phyloP scores from a whole-genome alignment of 148 eudicot species.

The Vaccinium myrtillus region DNA sequence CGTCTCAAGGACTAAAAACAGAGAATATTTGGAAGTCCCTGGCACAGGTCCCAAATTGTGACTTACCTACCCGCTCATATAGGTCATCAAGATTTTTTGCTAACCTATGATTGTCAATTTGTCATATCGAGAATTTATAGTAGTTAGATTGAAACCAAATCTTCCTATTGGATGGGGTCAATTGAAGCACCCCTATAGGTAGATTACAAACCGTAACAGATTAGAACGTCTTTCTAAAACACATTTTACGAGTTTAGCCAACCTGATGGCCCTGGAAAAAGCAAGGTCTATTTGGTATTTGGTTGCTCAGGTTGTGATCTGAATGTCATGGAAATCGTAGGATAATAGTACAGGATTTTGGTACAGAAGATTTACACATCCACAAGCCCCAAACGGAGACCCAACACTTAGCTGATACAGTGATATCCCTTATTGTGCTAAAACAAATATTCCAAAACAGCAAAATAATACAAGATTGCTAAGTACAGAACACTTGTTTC shows the following conservation, averaged over 20 bases:
- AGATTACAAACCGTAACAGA: background rate
- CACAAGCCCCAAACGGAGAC: background rate
- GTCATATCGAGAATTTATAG: background rate
- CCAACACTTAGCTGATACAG: background rate
- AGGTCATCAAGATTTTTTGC: background rate
- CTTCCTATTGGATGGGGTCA: background rate
- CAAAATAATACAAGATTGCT: background rate
- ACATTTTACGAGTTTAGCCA: background rate
- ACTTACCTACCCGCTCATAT: background rate
- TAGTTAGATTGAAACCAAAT: background rate
- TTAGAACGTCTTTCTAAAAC: background rate
- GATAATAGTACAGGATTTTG: background rate
- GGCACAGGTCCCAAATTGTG: background rate
- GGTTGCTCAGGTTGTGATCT: background rate
- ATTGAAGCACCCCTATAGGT: background rate
- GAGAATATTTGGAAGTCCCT: background rate
- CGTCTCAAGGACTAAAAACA: background rate
- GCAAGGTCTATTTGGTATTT: background rate
- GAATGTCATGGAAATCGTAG: background rate
- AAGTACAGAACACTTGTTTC: background rate
- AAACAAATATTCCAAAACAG: background rate
- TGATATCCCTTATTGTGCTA: background rate
- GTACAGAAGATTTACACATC: background rate
- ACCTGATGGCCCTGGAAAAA: slow-evolving; percentile 1
- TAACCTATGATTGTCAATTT: background rate